phyloP scores from a whole-genome alignment of 345 rosid genomes.

The Sapria himalayana region DNA sequence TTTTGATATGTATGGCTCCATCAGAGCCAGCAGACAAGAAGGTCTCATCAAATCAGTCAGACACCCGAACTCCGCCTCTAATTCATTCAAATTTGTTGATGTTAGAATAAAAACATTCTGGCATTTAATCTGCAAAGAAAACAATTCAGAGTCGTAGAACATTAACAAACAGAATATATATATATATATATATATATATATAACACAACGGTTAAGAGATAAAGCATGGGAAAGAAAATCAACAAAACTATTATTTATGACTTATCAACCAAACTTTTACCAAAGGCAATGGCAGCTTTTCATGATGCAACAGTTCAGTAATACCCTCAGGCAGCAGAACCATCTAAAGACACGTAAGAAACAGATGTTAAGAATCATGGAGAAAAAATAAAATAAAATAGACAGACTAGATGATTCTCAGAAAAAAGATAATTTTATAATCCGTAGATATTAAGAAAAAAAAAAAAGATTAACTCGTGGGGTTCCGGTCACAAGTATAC shows the following conservation, averaged over 20 bases:
- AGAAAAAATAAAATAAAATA: no score
- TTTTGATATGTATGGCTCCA: slow-evolving; percentile 36
- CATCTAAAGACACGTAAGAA: slow-evolving; percentile 66
- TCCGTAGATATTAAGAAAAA: no score
- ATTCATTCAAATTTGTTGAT: slow-evolving; percentile 55
- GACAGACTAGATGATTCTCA: no score
- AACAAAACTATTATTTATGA: neutral
- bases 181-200: neutral
- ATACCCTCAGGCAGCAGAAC: slow-evolving; percentile 91
- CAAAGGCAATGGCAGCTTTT: slow-evolving; percentile 68
- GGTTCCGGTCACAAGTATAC: no score
- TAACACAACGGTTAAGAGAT: neutral
- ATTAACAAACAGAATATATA: neutral
- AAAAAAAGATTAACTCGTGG: no score
- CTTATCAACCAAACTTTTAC: slow-evolving; percentile 22
- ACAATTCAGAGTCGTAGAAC: neutral
- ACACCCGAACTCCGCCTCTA: slow-evolving; percentile 72
- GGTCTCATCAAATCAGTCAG: slow-evolving; percentile 34
- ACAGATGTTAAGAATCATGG: no score
- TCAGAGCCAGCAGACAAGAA: slow-evolving; percentile 22
- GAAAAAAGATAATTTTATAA: no score
- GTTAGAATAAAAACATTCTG: slow-evolving; percentile 53
- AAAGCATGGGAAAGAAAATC: neutral
- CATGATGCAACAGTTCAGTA: slow-evolving; percentile 78
- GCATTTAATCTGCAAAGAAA: slow-evolving; percentile 52